Evolutionary conservation across 2,329 filamentous ascomycete genomes (phyloP).

Genomic region (Lachnellula suecica): DNA sequence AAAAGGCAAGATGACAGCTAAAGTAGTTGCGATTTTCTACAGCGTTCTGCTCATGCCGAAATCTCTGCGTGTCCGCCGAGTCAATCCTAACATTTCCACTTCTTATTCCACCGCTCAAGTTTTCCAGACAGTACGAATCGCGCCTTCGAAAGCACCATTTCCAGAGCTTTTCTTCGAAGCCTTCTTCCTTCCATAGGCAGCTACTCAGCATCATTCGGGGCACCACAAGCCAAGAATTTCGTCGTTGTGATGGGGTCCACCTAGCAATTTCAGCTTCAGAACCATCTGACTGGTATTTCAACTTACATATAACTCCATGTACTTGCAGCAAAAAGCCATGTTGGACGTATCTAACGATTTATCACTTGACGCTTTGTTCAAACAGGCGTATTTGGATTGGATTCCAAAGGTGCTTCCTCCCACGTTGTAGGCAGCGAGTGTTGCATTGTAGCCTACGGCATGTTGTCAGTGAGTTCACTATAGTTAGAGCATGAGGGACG

Average conservation of each 20-base stretch:
- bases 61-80: too few species aligned
- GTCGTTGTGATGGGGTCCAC: neutral
- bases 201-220: neutral
- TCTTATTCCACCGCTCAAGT: neutral
- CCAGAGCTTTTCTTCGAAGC: neutral
- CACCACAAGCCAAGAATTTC: slow-evolving; percentile 2
- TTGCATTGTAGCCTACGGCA: slow-evolving; percentile 7
- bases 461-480: too few species aligned
- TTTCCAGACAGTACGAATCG: neutral
- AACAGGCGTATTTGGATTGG: slow-evolving; percentile 1
- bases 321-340: slow-evolving; percentile 1
- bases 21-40: too few species aligned
- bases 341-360: neutral
- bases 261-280: neutral
- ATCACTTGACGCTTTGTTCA: neutral
- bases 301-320: neutral
- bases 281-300: neutral
- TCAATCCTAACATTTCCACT: too few species aligned
- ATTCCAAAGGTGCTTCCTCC: slow-evolving; percentile 8
- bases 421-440: slow-evolving; percentile 5
- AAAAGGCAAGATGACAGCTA: too few species aligned
- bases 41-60: too few species aligned
- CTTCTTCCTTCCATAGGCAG: neutral
- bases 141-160: neutral
- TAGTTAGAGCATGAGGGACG: too few species aligned